These are phyloP conservation scores for Pythium oligandrum DNA, from an alignment of 352 stramenopile species.

Conservation along the genomic window DNA sequence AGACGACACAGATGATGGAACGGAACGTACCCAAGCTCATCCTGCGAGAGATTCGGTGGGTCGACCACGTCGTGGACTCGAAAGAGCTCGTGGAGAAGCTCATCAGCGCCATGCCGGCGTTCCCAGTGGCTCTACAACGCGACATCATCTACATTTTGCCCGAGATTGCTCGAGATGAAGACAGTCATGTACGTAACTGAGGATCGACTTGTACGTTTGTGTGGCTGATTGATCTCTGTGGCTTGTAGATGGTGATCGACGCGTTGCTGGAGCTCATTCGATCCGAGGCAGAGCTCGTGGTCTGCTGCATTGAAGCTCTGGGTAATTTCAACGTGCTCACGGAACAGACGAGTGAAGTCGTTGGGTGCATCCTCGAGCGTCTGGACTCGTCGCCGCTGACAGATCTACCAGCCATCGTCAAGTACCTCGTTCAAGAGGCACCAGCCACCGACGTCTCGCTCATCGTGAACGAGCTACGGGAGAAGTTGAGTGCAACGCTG, in stretches of 20 bases:
- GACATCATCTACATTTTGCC: slow-evolving; percentile 69
- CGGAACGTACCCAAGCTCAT: slow-evolving; percentile 58
- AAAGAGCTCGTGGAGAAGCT: slow-evolving; percentile 47
- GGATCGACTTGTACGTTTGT: not conserved
- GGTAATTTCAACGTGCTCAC: slow-evolving; percentile 55
- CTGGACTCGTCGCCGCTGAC: slow-evolving; percentile 39
- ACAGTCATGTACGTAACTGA: slow-evolving; percentile 21
- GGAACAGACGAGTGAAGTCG: slow-evolving; percentile 31
- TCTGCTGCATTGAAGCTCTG: slow-evolving; percentile 54
- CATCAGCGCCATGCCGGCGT: slow-evolving; percentile 35
- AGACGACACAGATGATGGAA: slow-evolving; percentile 23
- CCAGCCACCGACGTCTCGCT: slow-evolving; percentile 27
- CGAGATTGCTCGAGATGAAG: slow-evolving; percentile 49
- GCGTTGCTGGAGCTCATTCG: slow-evolving; percentile 50
- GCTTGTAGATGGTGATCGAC: slow-evolving; percentile 33
- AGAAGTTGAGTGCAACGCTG: slow-evolving; percentile 46
- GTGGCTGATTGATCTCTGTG: no score
- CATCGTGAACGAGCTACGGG: slow-evolving; percentile 33
- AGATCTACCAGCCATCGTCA: slow-evolving; percentile 54
- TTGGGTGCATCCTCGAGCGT: slow-evolving; percentile 39
- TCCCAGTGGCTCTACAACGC: slow-evolving; percentile 38
- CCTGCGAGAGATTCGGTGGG: slow-evolving; percentile 56
- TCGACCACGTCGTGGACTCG: slow-evolving; percentile 45
- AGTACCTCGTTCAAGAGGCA: slow-evolving; percentile 55
- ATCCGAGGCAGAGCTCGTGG: slow-evolving; percentile 38